Evolutionary conservation across 225 moss, liverwort and hornwort genomes (phyloP), one percentile per base, ranked within the genome.

Genomic region (Marchantia paleacea): DNA sequence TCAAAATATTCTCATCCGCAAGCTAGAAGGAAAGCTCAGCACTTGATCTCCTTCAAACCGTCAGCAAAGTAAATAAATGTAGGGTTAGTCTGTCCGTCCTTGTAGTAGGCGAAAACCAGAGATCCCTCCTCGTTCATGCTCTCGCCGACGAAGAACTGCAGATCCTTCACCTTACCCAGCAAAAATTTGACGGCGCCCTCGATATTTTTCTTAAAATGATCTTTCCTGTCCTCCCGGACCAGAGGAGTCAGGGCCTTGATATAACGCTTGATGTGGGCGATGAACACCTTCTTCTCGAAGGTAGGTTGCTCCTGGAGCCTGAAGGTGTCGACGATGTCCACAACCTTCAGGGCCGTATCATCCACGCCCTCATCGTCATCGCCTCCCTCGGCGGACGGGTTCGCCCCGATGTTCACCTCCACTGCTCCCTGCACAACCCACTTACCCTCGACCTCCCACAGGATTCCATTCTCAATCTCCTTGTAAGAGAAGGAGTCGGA

Each of bases 401-500:
- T 97, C 52, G 97, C 97, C 82, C 97, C 97, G 69, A 97, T 97
- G 58, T 97, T 91, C 8, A 94, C 83, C 69, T 89, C 87, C 63
- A 92, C 67, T 16, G 89, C 55, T 70, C 89, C 89, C 66, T 85
- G 84, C 48, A 81, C 76, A 13, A 89, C 89, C 97, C 97, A 97
- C 93, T 97, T 95, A 55, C 95, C 97, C 77, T 95, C 95, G 6
- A 95, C 97, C 88, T 97, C 95, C 97, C 97, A 97, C n/a, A 97
- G 85, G 75, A 90, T 89, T 61, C 95, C 97, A 73, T 90, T 90
- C 81, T 10, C 84, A 19, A 94, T 85, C 89, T 94, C 93, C 0
- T 61, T 86, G 81, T 90, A 88, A 1, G 12, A 4, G 73, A 91
- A 91, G 7, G 91, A 89, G 81, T 91, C 91, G 39, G 95, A 97